Evolutionary conservation across 805 yeast genomes (phyloP), one percentile per base, ranked within the genome.

Genomic region (Komagataella populi): DNA sequence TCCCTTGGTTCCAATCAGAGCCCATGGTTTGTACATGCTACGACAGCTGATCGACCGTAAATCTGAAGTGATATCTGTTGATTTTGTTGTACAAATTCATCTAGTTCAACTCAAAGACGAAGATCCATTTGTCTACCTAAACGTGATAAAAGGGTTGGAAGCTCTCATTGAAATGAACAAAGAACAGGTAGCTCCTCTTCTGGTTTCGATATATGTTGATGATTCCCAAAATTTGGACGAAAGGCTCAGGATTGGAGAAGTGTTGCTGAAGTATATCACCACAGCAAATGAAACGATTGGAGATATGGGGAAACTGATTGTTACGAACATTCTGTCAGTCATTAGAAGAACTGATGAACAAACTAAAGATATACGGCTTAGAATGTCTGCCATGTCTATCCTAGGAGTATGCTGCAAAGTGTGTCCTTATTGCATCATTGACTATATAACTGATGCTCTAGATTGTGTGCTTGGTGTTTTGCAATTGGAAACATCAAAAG

Each of bases 351-450:
- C 48, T 3, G 23, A 44, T 4, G 48, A 49, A 6, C 47, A 60
- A 3, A 56, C 56, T 3, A 23, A 60, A 12, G 96, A 88, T 55
- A 69, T 73, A 53, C 73, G 82, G 45, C 55, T 89, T 45, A 71
- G 97, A 56, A 82, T 88, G 84, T 90, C 97, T 1, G 78, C 96
- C 0, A 76, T 90, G 80, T 86, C 96, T 0, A 64, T 93, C 12
- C 63, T 91, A n/a, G 96, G 97, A 24, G 68, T 76, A 5, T 69
- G 84, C 44, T 77, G 89, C 58, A 77, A 77, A 55, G 68, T 68
- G 1, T 79, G 80, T 53, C 82, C 89, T 0, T 50, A 66, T 5
- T 85, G 84, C 0, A 58, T 87, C 1, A 45, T 69, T 0, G 59
- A 63, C 1, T 67, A 71, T 52, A 65, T 88, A 8, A 61, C 63